Evolutionary conservation across 805 yeast genomes (phyloP), one percentile per base, ranked within the genome.

Genomic region (Ogataea philodendri): DNA sequence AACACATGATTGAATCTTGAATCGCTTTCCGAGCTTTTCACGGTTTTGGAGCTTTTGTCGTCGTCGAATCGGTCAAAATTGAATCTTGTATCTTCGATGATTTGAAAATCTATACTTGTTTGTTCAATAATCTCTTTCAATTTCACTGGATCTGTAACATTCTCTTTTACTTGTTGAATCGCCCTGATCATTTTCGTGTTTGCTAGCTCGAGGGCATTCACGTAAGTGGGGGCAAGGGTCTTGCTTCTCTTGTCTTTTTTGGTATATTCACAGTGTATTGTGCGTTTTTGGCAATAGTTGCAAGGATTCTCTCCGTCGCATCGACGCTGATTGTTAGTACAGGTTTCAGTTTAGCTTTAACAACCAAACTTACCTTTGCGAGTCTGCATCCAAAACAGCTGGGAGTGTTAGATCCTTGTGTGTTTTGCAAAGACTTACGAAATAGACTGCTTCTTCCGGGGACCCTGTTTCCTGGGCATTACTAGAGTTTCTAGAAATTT

Each of bases 381-480:
- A 20, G 31, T 11, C 42, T 30, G 24, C 42, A 38, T 9, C 21
- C 20, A 9, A 20, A 10, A 23, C 42, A 38, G 6, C 42, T 38
- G 16, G 10, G 14, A 20, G 21, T 21, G 26, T 28, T 30, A 20
- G 15, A n/a, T 5, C 22, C 5, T 4, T 13, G n/a, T 13, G 9
- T 6, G 9, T 15, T 14, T 3, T 8, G 9, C 13, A 11, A n/a
- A 9, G 18, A 37, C 41, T 37, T 29, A 38, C 42, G 42, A 38
- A 3, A 23, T 16, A n/a, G 42, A 32, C 16, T 22, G 33, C 29
- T 38, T 38, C 17, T 38, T 38, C 9, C 42, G 32, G 5, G 37
- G 37, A 2, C 42, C 37, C 14, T 38, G 42, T 25, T 38, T 38
- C 9, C 42, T 24, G 8, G 42, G 42, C 42, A 38, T 38, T n/a